These are phyloP conservation scores for Eucalyptus pauciflora DNA, from an alignment of 345 rosid genomes.

Conservation along the genomic window DNA sequence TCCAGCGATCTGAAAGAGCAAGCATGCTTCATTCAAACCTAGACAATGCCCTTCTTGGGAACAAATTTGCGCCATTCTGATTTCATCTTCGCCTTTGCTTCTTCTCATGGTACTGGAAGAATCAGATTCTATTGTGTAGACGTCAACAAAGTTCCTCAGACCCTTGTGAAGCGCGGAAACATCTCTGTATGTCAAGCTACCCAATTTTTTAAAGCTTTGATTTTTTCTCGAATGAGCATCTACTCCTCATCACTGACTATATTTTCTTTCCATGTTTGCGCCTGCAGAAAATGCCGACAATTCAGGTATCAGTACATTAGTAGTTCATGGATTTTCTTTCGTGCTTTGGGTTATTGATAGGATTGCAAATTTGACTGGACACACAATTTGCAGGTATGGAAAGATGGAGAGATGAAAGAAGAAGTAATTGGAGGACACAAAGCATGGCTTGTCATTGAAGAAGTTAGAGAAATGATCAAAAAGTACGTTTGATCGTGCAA, in stretches of 20 bases:
- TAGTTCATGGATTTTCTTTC: neutral
- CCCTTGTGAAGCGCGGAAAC: constrained; percentile 78
- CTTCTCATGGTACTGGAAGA: constrained; percentile 10
- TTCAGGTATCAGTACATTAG: constrained; percentile 35
- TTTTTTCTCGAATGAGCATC: neutral
- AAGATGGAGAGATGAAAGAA: constrained; percentile 82
- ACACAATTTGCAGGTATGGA: constrained; percentile 2
- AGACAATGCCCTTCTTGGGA: neutral
- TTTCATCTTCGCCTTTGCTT: neutral
- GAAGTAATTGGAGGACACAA: constrained; percentile 95
- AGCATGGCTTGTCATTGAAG: constrained; percentile 89
- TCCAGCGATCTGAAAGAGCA: neutral
- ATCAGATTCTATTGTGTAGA: constrained; percentile 72
- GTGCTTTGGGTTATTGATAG: neutral
- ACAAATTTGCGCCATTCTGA: neutral
- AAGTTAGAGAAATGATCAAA: constrained; percentile 68
- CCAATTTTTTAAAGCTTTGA: neutral
- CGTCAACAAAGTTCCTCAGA: constrained; percentile 36
- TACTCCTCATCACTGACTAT: neutral
- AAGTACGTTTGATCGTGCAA: constrained; percentile 9
- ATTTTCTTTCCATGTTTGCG: neutral
- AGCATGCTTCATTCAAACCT: neutral
- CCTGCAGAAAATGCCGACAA: constrained; percentile 85
- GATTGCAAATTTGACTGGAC: neutral
- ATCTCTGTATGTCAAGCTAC: constrained; percentile 37